Conservation (phyloP, 192 early-diverging fungal species). For the Coemansia aciculifera region DNA sequence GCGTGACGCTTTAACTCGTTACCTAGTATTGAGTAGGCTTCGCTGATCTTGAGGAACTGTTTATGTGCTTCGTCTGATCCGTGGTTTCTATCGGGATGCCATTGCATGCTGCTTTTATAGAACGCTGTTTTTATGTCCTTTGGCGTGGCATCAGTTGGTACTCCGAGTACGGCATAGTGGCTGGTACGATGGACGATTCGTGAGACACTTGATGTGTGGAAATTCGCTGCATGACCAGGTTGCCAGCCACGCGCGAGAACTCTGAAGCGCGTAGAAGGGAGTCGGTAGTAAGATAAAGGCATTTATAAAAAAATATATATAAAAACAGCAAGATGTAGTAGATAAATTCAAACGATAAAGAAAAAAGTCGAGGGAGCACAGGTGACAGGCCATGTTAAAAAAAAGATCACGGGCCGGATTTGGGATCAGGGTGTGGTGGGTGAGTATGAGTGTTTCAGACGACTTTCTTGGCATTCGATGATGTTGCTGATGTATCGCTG, state of each 20-base stretch:
- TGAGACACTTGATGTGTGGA: slow-evolving; percentile 16
- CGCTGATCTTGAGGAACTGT: slow-evolving; percentile 77
- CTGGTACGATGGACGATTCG: slow-evolving; percentile 35
- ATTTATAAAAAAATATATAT: background rate
- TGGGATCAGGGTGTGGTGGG: background rate
- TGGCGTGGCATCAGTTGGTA: slow-evolving; percentile 21
- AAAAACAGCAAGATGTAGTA: background rate
- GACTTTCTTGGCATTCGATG: background rate
- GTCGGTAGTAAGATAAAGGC: background rate
- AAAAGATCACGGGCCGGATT: background rate
- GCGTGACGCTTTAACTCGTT: slow-evolving; percentile 70
- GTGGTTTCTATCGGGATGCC: slow-evolving; percentile 82
- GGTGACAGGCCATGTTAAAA: too few relatives aligned
- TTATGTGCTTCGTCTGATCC: slow-evolving; percentile 65
- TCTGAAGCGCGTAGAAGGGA: background rate
- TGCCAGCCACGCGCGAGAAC: background rate
- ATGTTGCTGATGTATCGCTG: background rate
- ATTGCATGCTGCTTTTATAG: slow-evolving; percentile 61
- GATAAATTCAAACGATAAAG: background rate
- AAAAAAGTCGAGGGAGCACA: background rate
- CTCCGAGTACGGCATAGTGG: slow-evolving; percentile 42
- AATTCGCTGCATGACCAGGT: background rate
- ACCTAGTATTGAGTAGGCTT: slow-evolving; percentile 80
- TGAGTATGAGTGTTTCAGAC: background rate
- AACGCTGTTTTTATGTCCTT: slow-evolving; percentile 51